These are phyloP conservation scores for Eurotiales sp. DNA, from an alignment of 2,329 filamentous ascomycete genomes.

Conservation along the genomic window DNA sequence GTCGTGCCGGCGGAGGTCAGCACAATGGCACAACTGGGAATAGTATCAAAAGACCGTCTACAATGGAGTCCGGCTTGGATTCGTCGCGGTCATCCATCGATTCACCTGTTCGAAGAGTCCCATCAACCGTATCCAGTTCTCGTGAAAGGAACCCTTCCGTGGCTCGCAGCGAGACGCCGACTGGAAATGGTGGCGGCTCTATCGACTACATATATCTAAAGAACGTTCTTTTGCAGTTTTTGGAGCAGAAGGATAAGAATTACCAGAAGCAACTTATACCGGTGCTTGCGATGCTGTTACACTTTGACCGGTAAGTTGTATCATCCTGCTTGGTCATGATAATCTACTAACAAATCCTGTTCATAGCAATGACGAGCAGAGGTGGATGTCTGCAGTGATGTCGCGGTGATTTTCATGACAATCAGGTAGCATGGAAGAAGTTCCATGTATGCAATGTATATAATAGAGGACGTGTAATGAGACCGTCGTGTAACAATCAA, in stretches of 20 bases:
- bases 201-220: conserved; percentile 64
- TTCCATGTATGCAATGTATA: background rate
- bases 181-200: conserved; percentile 25
- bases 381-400: conserved; percentile 74
- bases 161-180: conserved; percentile 36
- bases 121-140: conserved; percentile 41
- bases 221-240: conserved; percentile 63
- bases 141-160: conserved; percentile 33
- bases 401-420: conserved; percentile 36
- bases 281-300: conserved; percentile 62
- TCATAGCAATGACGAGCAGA: conserved; percentile 70
- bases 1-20: conserved; percentile 46
- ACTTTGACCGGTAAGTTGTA: conserved; percentile 57
- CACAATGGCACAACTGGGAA: conserved; percentile 27
- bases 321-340: background rate
- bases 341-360: conserved; percentile 17
- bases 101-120: conserved; percentile 44
- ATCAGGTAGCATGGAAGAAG: background rate
- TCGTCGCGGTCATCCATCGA: conserved; percentile 60
- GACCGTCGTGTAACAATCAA: background rate
- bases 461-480: background rate
- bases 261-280: conserved; percentile 65
- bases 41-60: conserved; percentile 35
- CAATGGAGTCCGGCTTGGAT: conserved; percentile 36
- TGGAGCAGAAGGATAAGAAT: conserved; percentile 65